A percentile compares a stretch with the other conserved stretches of the same genome.
Evolutionary conservation across 2,329 filamentous ascomycete genomes (phyloP).

Genomic region (Ascochyta pisi): DNA sequence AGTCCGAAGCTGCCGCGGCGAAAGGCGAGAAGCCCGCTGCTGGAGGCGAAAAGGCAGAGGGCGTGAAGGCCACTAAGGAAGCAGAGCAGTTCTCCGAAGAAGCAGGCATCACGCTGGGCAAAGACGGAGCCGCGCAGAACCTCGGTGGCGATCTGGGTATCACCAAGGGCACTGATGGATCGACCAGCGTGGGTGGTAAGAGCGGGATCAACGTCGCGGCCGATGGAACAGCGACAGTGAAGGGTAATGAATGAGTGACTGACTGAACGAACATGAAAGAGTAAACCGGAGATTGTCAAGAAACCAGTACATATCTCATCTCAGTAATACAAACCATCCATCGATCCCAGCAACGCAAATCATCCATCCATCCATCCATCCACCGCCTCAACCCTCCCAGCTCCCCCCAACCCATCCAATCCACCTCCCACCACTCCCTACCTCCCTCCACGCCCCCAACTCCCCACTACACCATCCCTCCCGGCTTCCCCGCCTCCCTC

Average conservation of each 20-base stretch:
- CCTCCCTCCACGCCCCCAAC: too few species aligned
- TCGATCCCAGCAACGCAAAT: too few species aligned
- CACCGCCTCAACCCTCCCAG: too few species aligned
- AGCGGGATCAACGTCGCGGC: constrained; percentile 42
- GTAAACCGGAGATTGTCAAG: too few species aligned
- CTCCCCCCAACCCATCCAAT: too few species aligned
- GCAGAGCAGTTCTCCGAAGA: constrained; percentile 41
- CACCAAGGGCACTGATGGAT: constrained; percentile 42
- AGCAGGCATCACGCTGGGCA: constrained; percentile 35
- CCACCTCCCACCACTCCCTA: too few species aligned
- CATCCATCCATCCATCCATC: too few species aligned
- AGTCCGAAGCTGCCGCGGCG: constrained; percentile 20
- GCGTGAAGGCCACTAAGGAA: constrained; percentile 38
- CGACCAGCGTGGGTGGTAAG: constrained; percentile 38
- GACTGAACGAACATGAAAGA: too few species aligned
- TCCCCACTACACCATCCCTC: too few species aligned
- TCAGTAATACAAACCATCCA: too few species aligned
- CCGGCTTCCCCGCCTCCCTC: background rate
- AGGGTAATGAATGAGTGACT: constrained; percentile 5
- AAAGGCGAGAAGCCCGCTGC: constrained; percentile 27
- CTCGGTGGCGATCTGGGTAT: constrained; percentile 44
- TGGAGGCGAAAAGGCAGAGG: constrained; percentile 27
- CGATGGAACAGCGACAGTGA: constrained; percentile 32
- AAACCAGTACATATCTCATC: too few species aligned
- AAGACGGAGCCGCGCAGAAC: constrained; percentile 35